Evolutionary conservation across 495 filamentous ascomycete species (phyloP).

Genomic region (Cryomyces minteri): DNA sequence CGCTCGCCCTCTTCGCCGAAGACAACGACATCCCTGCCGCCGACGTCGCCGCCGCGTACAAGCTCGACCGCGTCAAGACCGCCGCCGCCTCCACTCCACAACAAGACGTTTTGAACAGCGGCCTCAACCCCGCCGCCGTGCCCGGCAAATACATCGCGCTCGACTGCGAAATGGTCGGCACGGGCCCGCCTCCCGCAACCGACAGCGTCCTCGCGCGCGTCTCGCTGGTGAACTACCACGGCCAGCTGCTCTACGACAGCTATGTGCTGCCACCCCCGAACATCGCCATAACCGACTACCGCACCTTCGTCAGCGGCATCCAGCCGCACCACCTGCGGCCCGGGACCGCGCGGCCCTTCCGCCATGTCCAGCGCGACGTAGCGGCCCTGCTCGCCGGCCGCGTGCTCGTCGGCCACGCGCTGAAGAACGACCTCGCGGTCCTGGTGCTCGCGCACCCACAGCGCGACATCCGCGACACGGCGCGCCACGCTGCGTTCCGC

Average conservation of each 20-base stretch:
- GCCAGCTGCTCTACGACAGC: constrained; percentile 75
- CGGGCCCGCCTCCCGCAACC: constrained; percentile 38
- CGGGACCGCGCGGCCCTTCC: constrained; percentile 43
- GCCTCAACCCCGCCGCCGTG: constrained; percentile 27
- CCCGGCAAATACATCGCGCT: constrained; percentile 78
- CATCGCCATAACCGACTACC: constrained; percentile 57
- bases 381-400: constrained; percentile 50
- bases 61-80: constrained; percentile 8
- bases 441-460: constrained; percentile 59
- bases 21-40: constrained; percentile 43
- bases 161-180: constrained; percentile 97
- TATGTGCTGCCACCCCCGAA: constrained; percentile 61
- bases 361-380: constrained; percentile 55
- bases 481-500: constrained; percentile 52
- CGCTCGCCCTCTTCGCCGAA: constrained; percentile 27
- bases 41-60: constrained; percentile 42
- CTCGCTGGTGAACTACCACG: constrained; percentile 82
- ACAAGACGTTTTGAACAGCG: constrained; percentile 22
- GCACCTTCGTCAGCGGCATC: constrained; percentile 71
- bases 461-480: constrained; percentile 68
- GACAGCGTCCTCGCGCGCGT: constrained; percentile 59
- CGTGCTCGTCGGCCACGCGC: constrained; percentile 76
- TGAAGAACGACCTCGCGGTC: constrained; percentile 67
- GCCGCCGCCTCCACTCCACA: constrained; percentile 11
- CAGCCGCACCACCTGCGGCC: constrained; percentile 41